Conservation (phyloP, 768 basidiomycete species). For the Mycena sanguinolenta region DNA sequence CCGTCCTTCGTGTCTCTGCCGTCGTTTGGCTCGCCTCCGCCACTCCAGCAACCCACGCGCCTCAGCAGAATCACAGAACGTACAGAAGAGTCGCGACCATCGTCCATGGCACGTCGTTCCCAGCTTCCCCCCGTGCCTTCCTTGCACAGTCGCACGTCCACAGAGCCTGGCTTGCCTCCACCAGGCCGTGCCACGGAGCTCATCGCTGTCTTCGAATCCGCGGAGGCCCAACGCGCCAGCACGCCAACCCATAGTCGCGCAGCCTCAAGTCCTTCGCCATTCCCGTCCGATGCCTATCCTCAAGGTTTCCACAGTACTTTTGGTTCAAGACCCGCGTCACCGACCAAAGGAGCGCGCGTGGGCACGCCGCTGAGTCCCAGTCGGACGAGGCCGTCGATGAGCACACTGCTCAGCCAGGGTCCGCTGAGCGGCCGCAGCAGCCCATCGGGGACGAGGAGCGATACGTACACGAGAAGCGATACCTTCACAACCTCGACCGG, state of each 20-base stretch:
- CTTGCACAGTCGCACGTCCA: constrained; percentile 67
- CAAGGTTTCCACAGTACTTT: constrained; percentile 54
- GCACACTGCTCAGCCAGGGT: constrained; percentile 31
- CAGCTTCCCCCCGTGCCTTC: constrained; percentile 51
- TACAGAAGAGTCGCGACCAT: constrained; percentile 80
- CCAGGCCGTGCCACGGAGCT: constrained; percentile 77
- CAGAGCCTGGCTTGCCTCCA: constrained; percentile 69
- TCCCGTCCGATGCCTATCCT: constrained; percentile 46
- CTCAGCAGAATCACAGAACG: constrained; percentile 85
- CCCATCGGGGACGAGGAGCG: constrained; percentile 38
- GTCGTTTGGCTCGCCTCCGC: constrained; percentile 52
- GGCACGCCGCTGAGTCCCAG: constrained; percentile 37
- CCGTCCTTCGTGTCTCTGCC: constrained; percentile 62
- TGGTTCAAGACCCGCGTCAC: constrained; percentile 62
- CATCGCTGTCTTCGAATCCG: constrained; percentile 80
- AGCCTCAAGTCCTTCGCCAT: constrained; percentile 58
- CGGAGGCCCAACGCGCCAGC: constrained; percentile 47
- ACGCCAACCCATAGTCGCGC: constrained; percentile 65
- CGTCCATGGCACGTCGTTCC: constrained; percentile 49
- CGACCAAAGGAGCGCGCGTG: constrained; percentile 53
- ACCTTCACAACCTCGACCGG: constrained; percentile 43
- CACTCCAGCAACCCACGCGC: constrained; percentile 53
- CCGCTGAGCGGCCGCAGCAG: constrained; percentile 18
- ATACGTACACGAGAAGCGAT: constrained; percentile 8
- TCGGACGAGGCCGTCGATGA: constrained; percentile 35